Evolutionary conservation across 176 grass and related monocot species (phyloP).

Genomic region (Themeda triandra): DNA sequence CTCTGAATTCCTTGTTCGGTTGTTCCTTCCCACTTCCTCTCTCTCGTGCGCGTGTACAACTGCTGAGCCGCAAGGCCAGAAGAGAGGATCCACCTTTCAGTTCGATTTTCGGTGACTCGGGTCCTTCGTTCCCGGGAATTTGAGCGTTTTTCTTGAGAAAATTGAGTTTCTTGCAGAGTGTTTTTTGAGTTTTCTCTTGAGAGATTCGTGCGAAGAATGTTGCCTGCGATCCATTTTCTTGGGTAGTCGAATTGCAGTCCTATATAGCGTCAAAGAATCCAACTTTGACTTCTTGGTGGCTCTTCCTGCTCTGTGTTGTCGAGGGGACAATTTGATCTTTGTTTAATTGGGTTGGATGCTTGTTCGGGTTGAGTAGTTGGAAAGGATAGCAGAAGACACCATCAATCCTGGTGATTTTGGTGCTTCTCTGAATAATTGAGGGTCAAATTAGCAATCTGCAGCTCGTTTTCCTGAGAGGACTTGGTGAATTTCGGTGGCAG

Average conservation of each 20-base stretch:
- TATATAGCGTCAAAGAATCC: slow-evolving; percentile 1
- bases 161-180: background rate
- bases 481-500: background rate
- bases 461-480: slow-evolving; percentile 19
- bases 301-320: background rate
- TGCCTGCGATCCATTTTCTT: background rate
- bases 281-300: slow-evolving; percentile 9
- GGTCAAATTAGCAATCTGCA: background rate
- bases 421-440: background rate
- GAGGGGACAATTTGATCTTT: background rate
- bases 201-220: slow-evolving; percentile 14
- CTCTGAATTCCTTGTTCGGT: slow-evolving; percentile 13
- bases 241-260: background rate
- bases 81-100: background rate
- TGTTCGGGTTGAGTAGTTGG: background rate
- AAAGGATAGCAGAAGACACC: background rate
- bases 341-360: background rate
- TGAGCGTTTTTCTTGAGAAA: slow-evolving; percentile 15
- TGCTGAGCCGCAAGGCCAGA: background rate
- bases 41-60: background rate
- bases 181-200: background rate
- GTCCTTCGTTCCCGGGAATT: background rate
- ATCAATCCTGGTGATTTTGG: background rate
- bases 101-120: background rate
- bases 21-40: background rate